phyloP scores from a whole-genome alignment of 306 rosid genomes.

The Vicia faba region DNA sequence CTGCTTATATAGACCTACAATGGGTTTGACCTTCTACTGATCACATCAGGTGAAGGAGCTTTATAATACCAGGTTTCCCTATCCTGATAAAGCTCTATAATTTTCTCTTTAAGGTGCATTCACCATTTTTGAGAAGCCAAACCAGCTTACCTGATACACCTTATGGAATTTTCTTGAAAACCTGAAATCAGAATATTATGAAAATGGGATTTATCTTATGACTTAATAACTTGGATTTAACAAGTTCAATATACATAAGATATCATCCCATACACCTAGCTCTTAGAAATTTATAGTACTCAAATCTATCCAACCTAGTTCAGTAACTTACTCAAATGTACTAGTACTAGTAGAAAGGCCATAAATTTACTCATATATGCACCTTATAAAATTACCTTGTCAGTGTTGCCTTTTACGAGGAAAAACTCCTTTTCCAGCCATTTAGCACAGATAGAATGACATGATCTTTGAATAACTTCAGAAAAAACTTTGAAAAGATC shows the following conservation, averaged over 20 bases:
- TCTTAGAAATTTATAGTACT: constrained; percentile 5
- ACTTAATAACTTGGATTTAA: background rate
- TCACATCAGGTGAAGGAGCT: background rate
- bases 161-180: constrained; percentile 29
- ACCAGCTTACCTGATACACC: constrained; percentile 3
- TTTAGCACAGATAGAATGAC: constrained; percentile 57
- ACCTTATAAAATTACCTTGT: constrained; percentile 54
- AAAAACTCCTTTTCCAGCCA: constrained; percentile 82
- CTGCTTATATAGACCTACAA: constrained; percentile 6
- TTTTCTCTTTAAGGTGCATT: background rate
- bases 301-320: constrained; percentile 24
- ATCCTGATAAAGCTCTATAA: background rate
- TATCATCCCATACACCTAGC: constrained; percentile 20
- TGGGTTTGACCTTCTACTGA: constrained; percentile 1
- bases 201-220: constrained; percentile 15
- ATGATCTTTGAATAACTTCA: constrained; percentile 57
- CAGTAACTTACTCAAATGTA: constrained; percentile 29
- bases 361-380: constrained; percentile 17
- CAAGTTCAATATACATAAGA: constrained; percentile 11
- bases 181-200: constrained; percentile 20
- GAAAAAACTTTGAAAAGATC: constrained; percentile 59
- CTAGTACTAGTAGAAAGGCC: constrained; percentile 17
- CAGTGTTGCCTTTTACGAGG: constrained; percentile 48
- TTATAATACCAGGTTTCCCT: background rate
- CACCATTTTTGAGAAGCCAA: background rate